Evolutionary conservation across 371 early-diverging fungal species (phyloP).

Genomic region (Synchytrium microbalum): DNA sequence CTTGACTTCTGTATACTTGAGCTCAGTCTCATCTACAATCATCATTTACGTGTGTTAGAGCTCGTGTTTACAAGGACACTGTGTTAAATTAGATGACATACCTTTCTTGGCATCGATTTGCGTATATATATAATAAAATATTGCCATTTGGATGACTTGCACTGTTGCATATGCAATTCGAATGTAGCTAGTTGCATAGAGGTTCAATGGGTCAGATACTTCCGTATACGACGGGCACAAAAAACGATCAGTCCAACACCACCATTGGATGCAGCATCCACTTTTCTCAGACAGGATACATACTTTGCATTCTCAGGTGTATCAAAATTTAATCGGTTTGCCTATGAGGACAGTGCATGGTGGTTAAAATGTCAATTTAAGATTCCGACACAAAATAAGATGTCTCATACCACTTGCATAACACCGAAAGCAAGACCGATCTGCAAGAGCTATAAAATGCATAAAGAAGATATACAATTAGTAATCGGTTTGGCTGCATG

Average conservation of each 20-base stretch:
- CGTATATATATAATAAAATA: constrained; percentile 49
- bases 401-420: constrained; percentile 18
- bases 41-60: not conserved
- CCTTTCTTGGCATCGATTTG: constrained; percentile 65
- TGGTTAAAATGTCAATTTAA: not conserved
- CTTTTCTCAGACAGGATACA: not conserved
- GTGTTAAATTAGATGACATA: constrained; percentile 28
- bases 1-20: constrained; percentile 65
- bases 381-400: not conserved
- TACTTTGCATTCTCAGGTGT: constrained; percentile 23
- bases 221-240: too few species aligned
- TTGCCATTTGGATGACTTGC: constrained; percentile 49
- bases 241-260: not conserved
- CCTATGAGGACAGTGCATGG: constrained; percentile 7
- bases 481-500: too few species aligned
- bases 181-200: constrained; percentile 27
- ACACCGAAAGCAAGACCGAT: constrained; percentile 24
- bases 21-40: constrained; percentile 44
- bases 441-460: too few species aligned
- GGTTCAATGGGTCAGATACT: constrained; percentile 3
- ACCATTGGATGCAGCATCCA: not conserved
- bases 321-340: constrained; percentile 26
- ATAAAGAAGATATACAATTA: too few species aligned
- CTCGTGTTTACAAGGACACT: not conserved
- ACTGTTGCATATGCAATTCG: constrained; percentile 58